Evolutionary conservation across 2,329 filamentous ascomycete genomes (phyloP).

Genomic region (Aspergillus proliferans): DNA sequence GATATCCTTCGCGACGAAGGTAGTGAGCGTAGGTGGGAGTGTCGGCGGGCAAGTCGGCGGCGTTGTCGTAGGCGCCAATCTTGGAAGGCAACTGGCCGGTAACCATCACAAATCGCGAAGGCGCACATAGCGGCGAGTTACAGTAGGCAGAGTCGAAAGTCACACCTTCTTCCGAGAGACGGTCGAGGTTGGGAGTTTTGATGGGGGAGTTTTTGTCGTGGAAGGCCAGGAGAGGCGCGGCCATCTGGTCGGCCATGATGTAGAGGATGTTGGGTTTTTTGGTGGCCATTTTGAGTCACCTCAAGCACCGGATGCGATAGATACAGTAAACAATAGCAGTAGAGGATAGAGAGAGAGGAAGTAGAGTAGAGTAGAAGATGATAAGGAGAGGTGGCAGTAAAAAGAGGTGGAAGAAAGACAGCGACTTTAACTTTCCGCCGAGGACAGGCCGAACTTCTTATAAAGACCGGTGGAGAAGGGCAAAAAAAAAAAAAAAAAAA

Average conservation of each 20-base stretch:
- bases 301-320: no score
- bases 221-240: conserved; percentile 83
- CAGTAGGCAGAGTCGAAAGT: conserved; percentile 94
- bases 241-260: conserved; percentile 96
- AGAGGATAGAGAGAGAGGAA: neutral
- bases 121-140: conserved; percentile 85
- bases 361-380: conserved; percentile 4
- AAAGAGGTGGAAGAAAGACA: conserved; percentile 2
- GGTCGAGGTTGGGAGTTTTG: conserved; percentile 84
- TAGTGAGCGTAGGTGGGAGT: conserved; percentile 91
- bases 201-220: conserved; percentile 85
- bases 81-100: conserved; percentile 85
- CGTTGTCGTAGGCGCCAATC: conserved; percentile 90
- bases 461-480: conserved; percentile 1
- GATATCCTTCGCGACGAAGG: conserved; percentile 74
- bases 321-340: no score
- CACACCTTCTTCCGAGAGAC: conserved; percentile 71
- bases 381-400: conserved; percentile 1
- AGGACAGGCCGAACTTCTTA: no score
- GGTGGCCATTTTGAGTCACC: conserved; percentile 23
- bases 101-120: conserved; percentile 91
- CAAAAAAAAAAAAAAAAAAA: conserved; percentile 4
- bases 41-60: conserved; percentile 73
- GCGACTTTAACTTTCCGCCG: neutral
- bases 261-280: conserved; percentile 73